phyloP scores from a whole-genome alignment of 176 grass and related monocot genomes.

The Eragrostis nindensis region DNA sequence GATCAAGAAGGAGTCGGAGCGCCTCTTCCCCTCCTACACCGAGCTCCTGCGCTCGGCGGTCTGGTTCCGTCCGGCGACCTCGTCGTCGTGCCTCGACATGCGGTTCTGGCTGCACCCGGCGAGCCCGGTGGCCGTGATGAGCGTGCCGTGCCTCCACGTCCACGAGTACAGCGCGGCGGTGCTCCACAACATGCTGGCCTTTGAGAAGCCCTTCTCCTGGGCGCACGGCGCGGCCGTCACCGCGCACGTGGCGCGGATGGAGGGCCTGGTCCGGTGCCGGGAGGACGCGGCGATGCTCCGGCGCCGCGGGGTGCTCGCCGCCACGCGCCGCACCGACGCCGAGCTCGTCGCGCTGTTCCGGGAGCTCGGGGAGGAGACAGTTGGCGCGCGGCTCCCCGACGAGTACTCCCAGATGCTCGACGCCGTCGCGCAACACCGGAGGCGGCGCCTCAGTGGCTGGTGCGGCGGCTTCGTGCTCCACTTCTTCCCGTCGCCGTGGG shows the following conservation, averaged over 20 bases:
- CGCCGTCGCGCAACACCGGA: conserved; percentile 25
- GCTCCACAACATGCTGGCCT: conserved; percentile 52
- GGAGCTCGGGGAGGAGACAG: conserved; percentile 42
- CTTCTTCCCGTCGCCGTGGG: conserved; percentile 61
- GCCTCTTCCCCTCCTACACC: conserved; percentile 42
- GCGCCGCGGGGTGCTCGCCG: conserved; percentile 26
- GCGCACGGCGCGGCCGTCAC: conserved; percentile 39
- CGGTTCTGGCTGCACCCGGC: conserved; percentile 35
- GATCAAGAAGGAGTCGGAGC: conserved; percentile 51
- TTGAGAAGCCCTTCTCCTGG: conserved; percentile 51
- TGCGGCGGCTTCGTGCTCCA: conserved; percentile 48
- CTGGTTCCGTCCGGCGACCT: conserved; percentile 34
- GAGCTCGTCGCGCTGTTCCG: conserved; percentile 45
- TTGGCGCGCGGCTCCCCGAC: conserved; percentile 26
- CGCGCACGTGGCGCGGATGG: conserved; percentile 42
- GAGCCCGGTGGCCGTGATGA: conserved; percentile 46
- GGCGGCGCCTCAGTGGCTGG: conserved; percentile 3
- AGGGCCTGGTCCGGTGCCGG: conserved; percentile 38
- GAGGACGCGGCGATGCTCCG: conserved; percentile 54
- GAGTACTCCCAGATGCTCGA: conserved; percentile 35
- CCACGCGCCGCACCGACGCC: conserved; percentile 20
- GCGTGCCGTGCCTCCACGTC: conserved; percentile 43
- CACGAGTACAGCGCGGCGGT: conserved; percentile 44
- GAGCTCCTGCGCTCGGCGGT: conserved; percentile 48
- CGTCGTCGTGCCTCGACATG: conserved; percentile 55